Evolutionary conservation across 257 asterid genomes (phyloP).

Genomic region (Solanum chilense): DNA sequence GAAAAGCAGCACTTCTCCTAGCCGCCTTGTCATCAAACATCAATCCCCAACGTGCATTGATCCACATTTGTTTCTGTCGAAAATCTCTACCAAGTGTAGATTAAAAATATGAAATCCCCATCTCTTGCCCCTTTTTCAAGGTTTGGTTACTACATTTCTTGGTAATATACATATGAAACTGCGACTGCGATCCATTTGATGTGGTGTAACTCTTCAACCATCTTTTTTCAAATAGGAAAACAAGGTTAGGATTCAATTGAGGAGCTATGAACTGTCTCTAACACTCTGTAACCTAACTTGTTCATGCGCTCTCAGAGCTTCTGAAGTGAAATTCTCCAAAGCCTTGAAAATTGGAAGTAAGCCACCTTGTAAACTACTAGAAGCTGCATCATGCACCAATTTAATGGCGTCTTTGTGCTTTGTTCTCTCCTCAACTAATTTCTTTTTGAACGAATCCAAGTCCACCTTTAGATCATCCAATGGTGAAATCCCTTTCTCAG

Average conservation of each 20-base stretch:
- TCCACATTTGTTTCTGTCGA: neutral
- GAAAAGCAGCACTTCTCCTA: neutral
- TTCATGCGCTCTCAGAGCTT: constrained; percentile 68
- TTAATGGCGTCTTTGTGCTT: constrained; percentile 79
- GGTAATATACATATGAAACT: neutral
- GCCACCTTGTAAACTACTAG: constrained; percentile 82
- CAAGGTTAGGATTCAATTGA: neutral
- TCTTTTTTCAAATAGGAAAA: neutral
- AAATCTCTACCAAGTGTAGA: neutral
- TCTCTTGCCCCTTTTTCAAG: neutral
- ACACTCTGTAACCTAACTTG: constrained; percentile 52
- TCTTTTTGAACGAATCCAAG: constrained; percentile 58
- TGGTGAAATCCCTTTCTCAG: constrained; percentile 49
- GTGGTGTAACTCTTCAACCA: neutral
- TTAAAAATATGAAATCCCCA: neutral
- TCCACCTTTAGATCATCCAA: constrained; percentile 76
- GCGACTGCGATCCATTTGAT: neutral
- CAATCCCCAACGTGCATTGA: neutral
- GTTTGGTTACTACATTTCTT: neutral
- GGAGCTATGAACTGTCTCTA: neutral
- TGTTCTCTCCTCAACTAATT: constrained; percentile 57
- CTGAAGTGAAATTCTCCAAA: constrained; percentile 66
- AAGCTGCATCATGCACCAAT: constrained; percentile 77
- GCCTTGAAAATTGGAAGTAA: constrained; percentile 89
- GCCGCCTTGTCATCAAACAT: neutral